These are phyloP conservation scores for Fraxinus xanthoxyloides DNA, from an alignment of 305 asterid species.

Conservation along the genomic window DNA sequence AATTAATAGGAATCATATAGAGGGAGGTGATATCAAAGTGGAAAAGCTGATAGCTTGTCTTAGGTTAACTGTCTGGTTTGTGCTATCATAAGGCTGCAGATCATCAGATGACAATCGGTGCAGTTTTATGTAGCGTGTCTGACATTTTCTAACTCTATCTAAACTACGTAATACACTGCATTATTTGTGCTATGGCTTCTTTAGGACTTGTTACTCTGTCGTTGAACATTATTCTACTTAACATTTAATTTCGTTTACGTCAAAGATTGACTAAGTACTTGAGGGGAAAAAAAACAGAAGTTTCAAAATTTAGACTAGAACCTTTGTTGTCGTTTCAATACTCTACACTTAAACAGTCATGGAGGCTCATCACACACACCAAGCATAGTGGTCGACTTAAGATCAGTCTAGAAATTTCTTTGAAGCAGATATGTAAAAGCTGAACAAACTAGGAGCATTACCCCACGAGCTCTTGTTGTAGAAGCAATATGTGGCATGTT, in stretches of 20 bases:
- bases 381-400: background rate
- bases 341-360: background rate
- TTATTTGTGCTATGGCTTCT: background rate
- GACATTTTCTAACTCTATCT: background rate
- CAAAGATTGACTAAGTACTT: background rate
- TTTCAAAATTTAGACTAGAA: background rate
- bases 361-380: background rate
- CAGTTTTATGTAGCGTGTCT: background rate
- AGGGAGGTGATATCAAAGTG: background rate
- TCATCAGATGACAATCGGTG: background rate
- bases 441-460: slow-evolving; percentile 24
- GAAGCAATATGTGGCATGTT: slow-evolving; percentile 35
- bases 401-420: background rate
- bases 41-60: background rate
- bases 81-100: background rate
- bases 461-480: slow-evolving; percentile 57
- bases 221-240: background rate
- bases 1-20: background rate
- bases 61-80: background rate
- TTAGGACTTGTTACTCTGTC: background rate
- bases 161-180: background rate
- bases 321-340: background rate
- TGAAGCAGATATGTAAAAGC: slow-evolving; percentile 7
- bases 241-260: background rate
- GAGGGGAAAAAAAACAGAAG: background rate